These are phyloP conservation scores for Meyerozyma athensensis DNA, from an alignment of 1,139 yeast genomes.

Conservation along the genomic window DNA sequence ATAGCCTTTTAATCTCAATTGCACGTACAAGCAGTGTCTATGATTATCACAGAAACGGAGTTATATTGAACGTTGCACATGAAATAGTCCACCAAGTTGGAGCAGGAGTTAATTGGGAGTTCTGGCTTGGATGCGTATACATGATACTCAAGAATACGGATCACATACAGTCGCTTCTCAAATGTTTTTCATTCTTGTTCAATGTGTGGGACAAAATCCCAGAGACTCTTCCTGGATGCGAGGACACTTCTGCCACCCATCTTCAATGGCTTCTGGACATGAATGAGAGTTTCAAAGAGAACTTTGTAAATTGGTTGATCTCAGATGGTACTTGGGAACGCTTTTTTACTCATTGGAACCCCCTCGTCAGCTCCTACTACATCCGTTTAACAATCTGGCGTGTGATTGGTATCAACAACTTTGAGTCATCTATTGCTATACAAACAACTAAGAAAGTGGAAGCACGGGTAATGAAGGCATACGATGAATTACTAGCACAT, in stretches of 20 bases:
- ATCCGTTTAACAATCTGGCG: constrained; percentile 68
- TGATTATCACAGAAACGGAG: constrained; percentile 41
- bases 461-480: constrained; percentile 22
- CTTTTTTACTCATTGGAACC: constrained; percentile 75
- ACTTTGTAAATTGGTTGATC: constrained; percentile 53
- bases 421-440: constrained; percentile 32
- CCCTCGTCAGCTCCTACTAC: constrained; percentile 67
- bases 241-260: constrained; percentile 5
- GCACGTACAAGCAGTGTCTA: constrained; percentile 42
- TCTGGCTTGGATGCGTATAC: constrained; percentile 64
- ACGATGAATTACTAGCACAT: constrained; percentile 18
- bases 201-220: constrained; percentile 78
- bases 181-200: constrained; percentile 62
- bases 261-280: constrained; percentile 31
- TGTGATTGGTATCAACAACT: constrained; percentile 46
- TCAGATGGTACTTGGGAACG: constrained; percentile 45
- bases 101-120: constrained; percentile 56
- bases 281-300: constrained; percentile 38
- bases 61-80: constrained; percentile 39
- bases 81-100: constrained; percentile 42
- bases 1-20: constrained; percentile 29
- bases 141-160: constrained; percentile 56
- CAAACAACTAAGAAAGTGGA: constrained; percentile 28
- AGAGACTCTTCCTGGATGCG: constrained; percentile 9
- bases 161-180: constrained; percentile 57